Conservation (phyloP, 2,329 filamentous ascomycete genomes). For the Aspergillus novoparasiticus region DNA sequence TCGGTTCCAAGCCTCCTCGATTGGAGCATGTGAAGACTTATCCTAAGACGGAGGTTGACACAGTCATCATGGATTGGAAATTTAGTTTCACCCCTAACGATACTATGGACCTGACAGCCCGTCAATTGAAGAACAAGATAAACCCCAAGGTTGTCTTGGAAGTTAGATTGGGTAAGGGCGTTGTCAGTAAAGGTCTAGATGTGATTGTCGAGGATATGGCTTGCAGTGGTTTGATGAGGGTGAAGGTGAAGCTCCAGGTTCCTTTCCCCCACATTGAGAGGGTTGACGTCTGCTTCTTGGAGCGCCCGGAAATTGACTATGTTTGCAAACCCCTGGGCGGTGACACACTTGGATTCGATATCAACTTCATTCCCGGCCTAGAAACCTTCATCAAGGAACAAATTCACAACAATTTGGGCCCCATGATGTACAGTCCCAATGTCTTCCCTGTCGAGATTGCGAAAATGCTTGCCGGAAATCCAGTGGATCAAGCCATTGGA, state of each 20-base stretch:
- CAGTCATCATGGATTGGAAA: constrained; percentile 99
- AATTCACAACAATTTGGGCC: constrained; percentile 88
- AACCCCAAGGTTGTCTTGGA: constrained; percentile 97
- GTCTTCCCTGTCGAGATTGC: constrained; percentile 98
- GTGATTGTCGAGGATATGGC: constrained; percentile 98
- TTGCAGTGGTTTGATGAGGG: constrained; percentile 91
- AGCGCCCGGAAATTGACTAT: constrained; percentile 87
- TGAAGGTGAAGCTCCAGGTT: constrained; percentile 97
- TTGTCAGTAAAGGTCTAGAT: constrained; percentile 95
- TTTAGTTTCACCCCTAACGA: constrained; percentile 99
- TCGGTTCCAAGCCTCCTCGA: constrained; percentile 92
- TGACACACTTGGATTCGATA: constrained; percentile 94
- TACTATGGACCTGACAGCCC: constrained; percentile 82
- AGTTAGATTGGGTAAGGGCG: constrained; percentile 89
- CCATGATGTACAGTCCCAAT: constrained; percentile 98
- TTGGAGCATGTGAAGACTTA: constrained; percentile 99
- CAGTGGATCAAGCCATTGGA: constrained; percentile 93
- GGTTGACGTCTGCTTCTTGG: constrained; percentile 92
- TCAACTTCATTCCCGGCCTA: constrained; percentile 96
- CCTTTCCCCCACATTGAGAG: constrained; percentile 94
- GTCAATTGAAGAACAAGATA: constrained; percentile 91
- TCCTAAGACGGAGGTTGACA: constrained; percentile 90
- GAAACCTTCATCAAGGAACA: constrained; percentile 94
- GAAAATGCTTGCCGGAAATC: constrained; percentile 93
- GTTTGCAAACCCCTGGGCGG: constrained; percentile 97